These are phyloP conservation scores for Fusarium bulbicola DNA, from an alignment of 2,329 filamentous ascomycete species.

Conservation along the genomic window DNA sequence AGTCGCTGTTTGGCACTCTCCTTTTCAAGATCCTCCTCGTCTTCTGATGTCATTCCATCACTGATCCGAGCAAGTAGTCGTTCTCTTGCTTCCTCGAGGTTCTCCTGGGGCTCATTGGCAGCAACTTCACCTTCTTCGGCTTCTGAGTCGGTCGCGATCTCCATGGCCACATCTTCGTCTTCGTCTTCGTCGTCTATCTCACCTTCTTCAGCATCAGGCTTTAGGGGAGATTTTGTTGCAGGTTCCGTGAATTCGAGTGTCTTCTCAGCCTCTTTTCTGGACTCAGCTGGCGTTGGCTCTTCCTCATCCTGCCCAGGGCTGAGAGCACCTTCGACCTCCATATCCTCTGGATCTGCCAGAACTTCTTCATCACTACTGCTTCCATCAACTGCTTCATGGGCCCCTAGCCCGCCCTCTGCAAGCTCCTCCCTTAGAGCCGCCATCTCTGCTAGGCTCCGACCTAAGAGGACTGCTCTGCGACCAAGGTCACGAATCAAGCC, in stretches of 20 bases:
- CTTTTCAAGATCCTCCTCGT: conserved; percentile 42
- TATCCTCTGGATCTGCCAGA: conserved; percentile 46
- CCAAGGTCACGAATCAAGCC: conserved; percentile 81
- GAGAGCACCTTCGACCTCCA: conserved; percentile 43
- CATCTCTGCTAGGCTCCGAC: conserved; percentile 63
- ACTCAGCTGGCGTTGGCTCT: not conserved
- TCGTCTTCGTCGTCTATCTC: conserved; percentile 43
- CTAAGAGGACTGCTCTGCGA: conserved; percentile 74
- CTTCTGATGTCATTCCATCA: conserved; percentile 24
- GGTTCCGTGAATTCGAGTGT: not conserved
- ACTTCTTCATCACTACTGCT: conserved; percentile 53
- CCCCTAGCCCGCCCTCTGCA: conserved; percentile 52
- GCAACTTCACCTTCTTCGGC: conserved; percentile 50
- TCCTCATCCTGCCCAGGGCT: conserved; percentile 30
- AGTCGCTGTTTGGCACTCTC: conserved; percentile 46
- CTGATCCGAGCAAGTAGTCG: conserved; percentile 59
- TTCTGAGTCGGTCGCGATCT: conserved; percentile 49
- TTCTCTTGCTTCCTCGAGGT: conserved; percentile 59
- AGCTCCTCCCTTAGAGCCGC: conserved; percentile 57
- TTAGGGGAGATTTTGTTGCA: not conserved
- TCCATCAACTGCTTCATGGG: conserved; percentile 58
- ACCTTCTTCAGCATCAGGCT: conserved; percentile 37
- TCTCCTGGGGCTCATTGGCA: conserved; percentile 41
- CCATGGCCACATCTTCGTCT: conserved; percentile 53
- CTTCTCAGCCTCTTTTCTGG: conserved; percentile 17